phyloP scores from a whole-genome alignment of 257 asterid species.

The Schizonepeta tenuifolia region DNA sequence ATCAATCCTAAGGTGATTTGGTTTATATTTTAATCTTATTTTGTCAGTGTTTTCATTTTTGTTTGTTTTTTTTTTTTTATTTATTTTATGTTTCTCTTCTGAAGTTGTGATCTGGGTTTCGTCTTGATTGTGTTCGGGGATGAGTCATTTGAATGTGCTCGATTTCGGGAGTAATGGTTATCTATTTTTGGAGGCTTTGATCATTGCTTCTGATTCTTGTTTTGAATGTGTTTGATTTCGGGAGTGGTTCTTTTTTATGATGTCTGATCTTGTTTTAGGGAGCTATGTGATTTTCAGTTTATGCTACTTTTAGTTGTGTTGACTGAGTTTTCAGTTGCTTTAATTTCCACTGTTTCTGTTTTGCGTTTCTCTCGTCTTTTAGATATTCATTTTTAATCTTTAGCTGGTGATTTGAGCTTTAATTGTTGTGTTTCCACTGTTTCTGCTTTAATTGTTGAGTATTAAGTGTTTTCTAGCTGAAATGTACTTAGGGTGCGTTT shows the following conservation, averaged over 20 bases:
- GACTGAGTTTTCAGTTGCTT: slow-evolving; percentile 11
- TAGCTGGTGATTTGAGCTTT: slow-evolving; percentile 1
- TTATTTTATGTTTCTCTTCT: background rate
- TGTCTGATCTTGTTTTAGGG: slow-evolving; percentile 4
- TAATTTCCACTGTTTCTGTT: background rate
- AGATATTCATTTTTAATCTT: background rate
- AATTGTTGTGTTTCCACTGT: too few relatives aligned
- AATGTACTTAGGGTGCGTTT: too few relatives aligned
- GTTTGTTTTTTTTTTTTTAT: background rate
- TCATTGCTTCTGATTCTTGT: background rate
- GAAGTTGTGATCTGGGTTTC: slow-evolving; percentile 22
- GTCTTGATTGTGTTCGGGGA: background rate
- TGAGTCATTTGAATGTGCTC: background rate
- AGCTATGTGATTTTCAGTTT: background rate
- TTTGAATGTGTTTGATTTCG: slow-evolving; percentile 1
- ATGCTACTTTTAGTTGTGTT: background rate
- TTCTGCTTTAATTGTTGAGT: too few relatives aligned
- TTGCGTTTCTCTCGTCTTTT: background rate
- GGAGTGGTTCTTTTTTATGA: background rate
- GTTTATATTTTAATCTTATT: background rate
- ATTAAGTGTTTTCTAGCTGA: slow-evolving; percentile 5
- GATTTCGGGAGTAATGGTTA: background rate
- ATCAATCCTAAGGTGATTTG: slow-evolving; percentile 44
- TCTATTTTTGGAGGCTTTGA: background rate
- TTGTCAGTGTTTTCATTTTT: background rate